Conservation (phyloP, 2,329 filamentous ascomycete species). For the Alternaria panax region DNA sequence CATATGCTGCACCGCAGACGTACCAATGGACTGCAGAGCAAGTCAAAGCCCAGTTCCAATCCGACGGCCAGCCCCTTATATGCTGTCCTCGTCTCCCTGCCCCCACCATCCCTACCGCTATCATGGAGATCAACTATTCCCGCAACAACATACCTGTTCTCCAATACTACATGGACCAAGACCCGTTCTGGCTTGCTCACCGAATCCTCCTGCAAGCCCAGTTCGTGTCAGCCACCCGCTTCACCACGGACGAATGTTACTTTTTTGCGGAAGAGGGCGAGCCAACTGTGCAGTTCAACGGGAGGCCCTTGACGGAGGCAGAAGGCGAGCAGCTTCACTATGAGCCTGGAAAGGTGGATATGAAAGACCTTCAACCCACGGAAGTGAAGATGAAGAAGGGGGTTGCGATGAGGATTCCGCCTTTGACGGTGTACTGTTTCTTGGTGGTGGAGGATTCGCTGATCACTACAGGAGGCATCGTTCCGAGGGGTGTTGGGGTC, state of each 20-base stretch:
- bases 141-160: neutral
- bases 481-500: neutral
- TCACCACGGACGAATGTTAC: neutral
- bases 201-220: neutral
- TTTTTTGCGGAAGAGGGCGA: conserved; percentile 3
- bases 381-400: neutral
- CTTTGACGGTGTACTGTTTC: conserved; percentile 1
- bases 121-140: neutral
- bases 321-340: neutral
- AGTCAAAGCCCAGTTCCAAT: neutral
- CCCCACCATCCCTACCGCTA: neutral
- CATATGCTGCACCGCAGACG: neutral
- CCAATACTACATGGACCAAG: neutral
- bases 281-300: neutral
- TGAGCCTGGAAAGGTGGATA: neutral
- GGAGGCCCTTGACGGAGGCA: neutral
- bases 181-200: neutral
- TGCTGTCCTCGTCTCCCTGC: conserved; percentile 5
- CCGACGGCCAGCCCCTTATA: neutral
- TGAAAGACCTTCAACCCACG: neutral
- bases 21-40: neutral
- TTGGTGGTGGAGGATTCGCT: neutral
- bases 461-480: neutral
- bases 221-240: neutral
- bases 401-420: neutral